Conservation (phyloP, 306 rosid species). For the Echinosophora koreensis region DNA sequence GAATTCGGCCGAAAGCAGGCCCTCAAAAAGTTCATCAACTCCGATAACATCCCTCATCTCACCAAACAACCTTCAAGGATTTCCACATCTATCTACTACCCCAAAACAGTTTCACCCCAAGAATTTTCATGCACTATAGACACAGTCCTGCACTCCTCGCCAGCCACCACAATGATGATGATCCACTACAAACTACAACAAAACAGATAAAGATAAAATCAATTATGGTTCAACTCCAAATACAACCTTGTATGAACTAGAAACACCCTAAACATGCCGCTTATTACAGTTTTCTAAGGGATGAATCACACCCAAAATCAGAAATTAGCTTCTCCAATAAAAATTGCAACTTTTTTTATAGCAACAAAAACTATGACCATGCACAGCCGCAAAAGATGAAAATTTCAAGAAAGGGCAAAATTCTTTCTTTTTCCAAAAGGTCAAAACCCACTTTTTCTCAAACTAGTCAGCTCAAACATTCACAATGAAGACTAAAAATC, state of each 20-base stretch:
- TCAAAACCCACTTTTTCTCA: conserved; percentile 59
- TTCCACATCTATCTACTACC: conserved; percentile 71
- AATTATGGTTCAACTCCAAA: conserved; percentile 33
- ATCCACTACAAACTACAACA: conserved; percentile 60
- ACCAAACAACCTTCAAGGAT: conserved; percentile 62
- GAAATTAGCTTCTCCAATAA: conserved; percentile 25
- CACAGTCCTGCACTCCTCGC: conserved; percentile 50
- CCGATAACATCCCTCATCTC: conserved; percentile 85
- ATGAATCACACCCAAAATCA: conserved; percentile 37
- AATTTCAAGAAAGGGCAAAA: conserved; percentile 36
- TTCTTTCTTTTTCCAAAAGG: conserved; percentile 31
- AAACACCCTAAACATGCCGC: conserved; percentile 40
- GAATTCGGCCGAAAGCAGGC: conserved; percentile 80
- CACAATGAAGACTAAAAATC: conserved; percentile 57
- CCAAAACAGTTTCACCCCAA: conserved; percentile 42
- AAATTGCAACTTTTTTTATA: conserved; percentile 41
- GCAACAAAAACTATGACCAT: conserved; percentile 53
- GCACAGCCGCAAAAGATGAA: conserved; percentile 45
- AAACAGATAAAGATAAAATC: conserved; percentile 49
- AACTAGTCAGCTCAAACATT: conserved; percentile 55
- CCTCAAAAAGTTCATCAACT: conserved; percentile 67
- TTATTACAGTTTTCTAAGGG: conserved; percentile 44
- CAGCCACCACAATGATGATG: conserved; percentile 48
- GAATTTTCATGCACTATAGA: conserved; percentile 45
- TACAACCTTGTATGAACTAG: conserved; percentile 39